Evolutionary conservation across 78 protist species (phyloP), one percentile per base, ranked within the genome.

Genomic region (Dictyostelium purpureum): DNA sequence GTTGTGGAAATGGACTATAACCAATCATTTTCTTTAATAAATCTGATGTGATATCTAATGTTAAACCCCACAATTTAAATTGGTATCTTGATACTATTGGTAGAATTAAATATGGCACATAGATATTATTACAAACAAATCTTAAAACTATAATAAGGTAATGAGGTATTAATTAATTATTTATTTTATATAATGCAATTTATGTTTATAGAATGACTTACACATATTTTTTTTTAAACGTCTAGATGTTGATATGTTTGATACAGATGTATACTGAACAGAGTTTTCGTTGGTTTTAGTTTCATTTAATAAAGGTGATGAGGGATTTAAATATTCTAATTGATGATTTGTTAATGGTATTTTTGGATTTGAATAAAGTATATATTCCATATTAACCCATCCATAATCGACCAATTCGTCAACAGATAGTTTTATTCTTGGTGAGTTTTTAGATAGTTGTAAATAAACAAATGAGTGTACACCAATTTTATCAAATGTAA

Each of bases 391-490:
- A 61, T 59, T 52, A 2, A 85, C 78, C 92, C 92, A 85, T n/a
- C 82, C 76, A 57, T 21, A 73, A 73, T 85, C 82, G 33, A 51
- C 78, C 24, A 85, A 45, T 61, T 85, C 92, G 33, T 70, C 26
- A 42, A 45, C 65, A 14, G 43, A 21, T 11, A 85, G 28, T 26
- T 11, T 49, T 4, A 85, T 73, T 1, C 54, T 49, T 21, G 73
- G 85, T 2, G 85, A 38, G 2, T 57, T 16, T 40, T 73, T 45
- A 19, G 35, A 71, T 35, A 73, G 42, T 85, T 85, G 92, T 35
- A 85, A 33, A 59, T 85, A 85, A 14, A 85, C 79, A 75, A 85
- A 85, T 18, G 82, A 37, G 9, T 85, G 79, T 12, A 85, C 43
- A 35, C 31, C 70, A 1, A 85, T 21, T 31, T 85, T 37, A 73